Base-by-base conservation (phyloP, 202 grass and related monocot genomes). In the Digitaria exilis region DNA sequence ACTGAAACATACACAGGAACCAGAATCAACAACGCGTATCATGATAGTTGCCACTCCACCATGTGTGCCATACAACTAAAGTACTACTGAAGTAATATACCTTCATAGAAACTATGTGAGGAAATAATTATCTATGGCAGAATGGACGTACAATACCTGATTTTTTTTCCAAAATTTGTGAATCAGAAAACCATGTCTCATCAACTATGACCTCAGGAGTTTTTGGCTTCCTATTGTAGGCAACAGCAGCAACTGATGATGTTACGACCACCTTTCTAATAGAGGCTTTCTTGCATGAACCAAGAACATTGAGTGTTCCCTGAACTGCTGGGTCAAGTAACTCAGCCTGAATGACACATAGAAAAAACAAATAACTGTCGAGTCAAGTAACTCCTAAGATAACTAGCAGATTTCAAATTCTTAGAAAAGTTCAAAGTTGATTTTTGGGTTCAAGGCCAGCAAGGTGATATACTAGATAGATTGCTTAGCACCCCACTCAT, bases 251-350 rank as follows among this genome's bases (percentile, higher is more conserved):
- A 42, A 84, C 87, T 58, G 93, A 96, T 69, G 90, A 96, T 74
- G 90, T 96, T 31, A 93, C 1, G 24, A 96, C 59, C 4, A 92
- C 85, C 55, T 85, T 91, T 78, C 71, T 82, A 79, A 94, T 76
- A 41, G 89, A 94, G 67, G 77, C 49, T 65, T 91, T 86, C 72
- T 90, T 87, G 69, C 94, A 94, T 12, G 94, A 90, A 37, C 9
- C 61, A 43, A 97, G 76, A 63, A 97, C 91, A 87, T 97, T 92
- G 32, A 97, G 80, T 49, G 94, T 92, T 35, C 94, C 94, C 26
- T 94, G 90, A 14, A 97, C 80, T 42, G 94, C 91, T 25, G 91
- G 85, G 13, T 97, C 83, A 84, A 97, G 80, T 82, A 97, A 87
- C 72, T 97, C 83, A 69, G 80, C 85, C 87, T 94, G 76, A 71